Evolutionary conservation across 805 yeast genomes (phyloP).

Genomic region (Candida takata): DNA sequence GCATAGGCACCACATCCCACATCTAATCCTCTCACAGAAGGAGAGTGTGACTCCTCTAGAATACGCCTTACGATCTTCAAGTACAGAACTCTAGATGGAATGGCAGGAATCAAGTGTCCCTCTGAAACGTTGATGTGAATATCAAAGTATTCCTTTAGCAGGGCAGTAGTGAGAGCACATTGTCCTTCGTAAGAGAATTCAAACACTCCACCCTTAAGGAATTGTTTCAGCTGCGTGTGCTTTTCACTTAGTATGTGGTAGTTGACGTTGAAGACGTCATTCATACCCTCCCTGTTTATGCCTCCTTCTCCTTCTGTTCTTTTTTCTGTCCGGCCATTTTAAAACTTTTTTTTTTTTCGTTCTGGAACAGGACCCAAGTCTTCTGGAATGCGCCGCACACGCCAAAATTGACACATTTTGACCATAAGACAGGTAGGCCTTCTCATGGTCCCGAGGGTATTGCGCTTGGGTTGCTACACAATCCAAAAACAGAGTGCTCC

Average conservation of each 20-base stretch:
- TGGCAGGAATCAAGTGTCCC: conserved; percentile 15
- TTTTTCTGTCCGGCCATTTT: no score
- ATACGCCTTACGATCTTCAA: conserved; percentile 6
- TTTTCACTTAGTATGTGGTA: not conserved
- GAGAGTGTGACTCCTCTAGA: conserved; percentile 6
- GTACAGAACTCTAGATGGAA: conserved; percentile 14
- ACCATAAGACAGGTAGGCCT: no score
- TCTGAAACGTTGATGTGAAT: conserved; percentile 4
- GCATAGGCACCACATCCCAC: conserved; percentile 45
- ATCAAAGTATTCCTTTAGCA: conserved; percentile 7
- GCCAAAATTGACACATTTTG: no score
- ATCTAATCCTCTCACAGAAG: conserved; percentile 30
- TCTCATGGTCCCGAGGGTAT: no score
- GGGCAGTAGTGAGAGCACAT: conserved; percentile 13
- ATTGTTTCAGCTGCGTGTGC: not conserved
- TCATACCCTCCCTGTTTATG: no score
- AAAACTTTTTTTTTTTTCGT: no score
- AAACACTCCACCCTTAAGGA: not conserved
- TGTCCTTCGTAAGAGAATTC: conserved; percentile 11
- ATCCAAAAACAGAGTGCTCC: no score
- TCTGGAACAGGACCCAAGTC: no score
- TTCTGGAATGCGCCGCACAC: no score
- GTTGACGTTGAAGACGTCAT: not conserved
- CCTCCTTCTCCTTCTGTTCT: no score
- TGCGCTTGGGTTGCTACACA: no score